Evolutionary conservation across 176 grass and related monocot species (phyloP), one percentile per base, ranked within the genome.

Genomic region (Alloteropsis semialata): DNA sequence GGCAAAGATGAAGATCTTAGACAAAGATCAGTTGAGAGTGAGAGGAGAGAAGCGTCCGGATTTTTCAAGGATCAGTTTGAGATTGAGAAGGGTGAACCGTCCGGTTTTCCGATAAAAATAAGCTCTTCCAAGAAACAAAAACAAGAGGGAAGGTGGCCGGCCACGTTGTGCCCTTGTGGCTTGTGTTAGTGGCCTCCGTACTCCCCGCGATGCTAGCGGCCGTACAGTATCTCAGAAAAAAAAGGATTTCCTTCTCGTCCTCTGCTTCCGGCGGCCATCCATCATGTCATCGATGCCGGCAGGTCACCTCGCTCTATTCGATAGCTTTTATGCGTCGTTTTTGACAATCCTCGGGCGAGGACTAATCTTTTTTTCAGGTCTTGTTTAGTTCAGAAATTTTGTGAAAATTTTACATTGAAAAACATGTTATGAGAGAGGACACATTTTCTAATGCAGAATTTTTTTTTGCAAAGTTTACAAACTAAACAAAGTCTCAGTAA

Each of bases 141-240:
- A 76, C 61, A 46, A 14, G 43, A 30, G 18, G 30, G 67, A 50
- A 55, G 41, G 65, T 78, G 25, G 79, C 22, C 27, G 44, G 43
- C 79, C 14, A 72, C 74, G 54, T 53, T 38, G 44, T 53, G 34
- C 36, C n/a, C n/a, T n/a, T n/a, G n/a, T n/a, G n/a, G n/a, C n/a
- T n/a, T n/a, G n/a, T n/a, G n/a, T n/a, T 77, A 15, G 86, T 27
- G 74, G 8, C 34, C 12, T 62, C 73, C 73, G 86, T 88, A 83
- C 80, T 10, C 34, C 18, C 3, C 7, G 29, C 16, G 8, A 64
- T 39, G 0, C 25, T n/a, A 16, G 70, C 56, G 84, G 53, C 72
- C 65, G 57, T 86, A 56, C 22, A 21, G 17, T 77, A 42, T 39
- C 65, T n/a, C 37, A 3, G 9, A 38, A 67, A 72, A 21, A 10